Evolutionary conservation across 768 basidiomycete genomes (phyloP).

Genomic region (Trametes cinnabarina): DNA sequence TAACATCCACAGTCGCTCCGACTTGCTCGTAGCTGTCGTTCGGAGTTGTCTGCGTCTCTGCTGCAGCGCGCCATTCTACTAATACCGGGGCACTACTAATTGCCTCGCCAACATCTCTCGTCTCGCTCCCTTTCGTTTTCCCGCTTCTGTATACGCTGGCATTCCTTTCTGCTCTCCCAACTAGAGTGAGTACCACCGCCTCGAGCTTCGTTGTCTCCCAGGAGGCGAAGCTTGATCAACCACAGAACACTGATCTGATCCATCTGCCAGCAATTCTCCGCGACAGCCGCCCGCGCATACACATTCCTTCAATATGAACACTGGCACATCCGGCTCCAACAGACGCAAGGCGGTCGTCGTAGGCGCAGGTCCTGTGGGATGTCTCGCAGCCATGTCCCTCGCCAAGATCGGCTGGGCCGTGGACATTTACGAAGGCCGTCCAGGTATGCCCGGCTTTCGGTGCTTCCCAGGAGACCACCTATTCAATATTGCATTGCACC

Average conservation of each 20-base stretch:
- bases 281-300: constrained; percentile 10
- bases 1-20: not conserved
- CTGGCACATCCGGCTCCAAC: constrained; percentile 8
- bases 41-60: not conserved
- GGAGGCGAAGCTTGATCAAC: not conserved
- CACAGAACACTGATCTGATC: not conserved
- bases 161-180: not conserved
- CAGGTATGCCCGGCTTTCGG: constrained; percentile 49
- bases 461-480: constrained; percentile 5
- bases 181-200: not conserved
- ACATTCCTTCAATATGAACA: constrained; percentile 2
- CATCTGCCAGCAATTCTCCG: constrained; percentile 14
- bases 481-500: constrained; percentile 13
- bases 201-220: not conserved
- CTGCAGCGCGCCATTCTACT: not conserved
- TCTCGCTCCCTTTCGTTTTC: not conserved
- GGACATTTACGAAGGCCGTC: constrained; percentile 73
- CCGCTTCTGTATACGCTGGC: not conserved
- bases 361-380: constrained; percentile 94
- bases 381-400: constrained; percentile 82
- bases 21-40: not conserved
- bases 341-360: constrained; percentile 57
- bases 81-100: not conserved
- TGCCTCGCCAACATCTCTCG: not conserved
- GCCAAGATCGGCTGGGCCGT: constrained; percentile 87